phyloP scores from a whole-genome alignment of 805 yeast genomes.

The Trichomonascus vanleenenianus region DNA sequence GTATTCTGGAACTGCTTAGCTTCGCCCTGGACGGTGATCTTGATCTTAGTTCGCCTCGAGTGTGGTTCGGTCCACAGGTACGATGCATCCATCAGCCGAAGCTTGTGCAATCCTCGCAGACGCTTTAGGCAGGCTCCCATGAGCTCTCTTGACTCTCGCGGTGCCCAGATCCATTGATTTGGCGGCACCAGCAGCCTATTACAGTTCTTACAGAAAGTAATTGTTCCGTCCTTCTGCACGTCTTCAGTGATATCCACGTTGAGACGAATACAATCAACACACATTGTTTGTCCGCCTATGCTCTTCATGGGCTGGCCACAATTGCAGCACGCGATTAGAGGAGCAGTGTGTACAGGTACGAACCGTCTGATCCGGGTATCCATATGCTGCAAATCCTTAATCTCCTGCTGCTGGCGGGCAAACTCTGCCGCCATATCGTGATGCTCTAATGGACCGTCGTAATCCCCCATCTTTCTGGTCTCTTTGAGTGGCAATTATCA shows the following conservation, averaged over 20 bases:
- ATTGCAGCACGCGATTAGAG: slow-evolving; percentile 88
- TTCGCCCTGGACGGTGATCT: slow-evolving; percentile 93
- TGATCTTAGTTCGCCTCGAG: slow-evolving; percentile 86
- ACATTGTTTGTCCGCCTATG: slow-evolving; percentile 82
- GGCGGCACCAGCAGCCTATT: slow-evolving; percentile 92
- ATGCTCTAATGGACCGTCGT: no score
- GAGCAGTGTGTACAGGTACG: slow-evolving; percentile 37
- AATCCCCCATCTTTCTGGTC: no score
- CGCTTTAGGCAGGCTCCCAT: slow-evolving; percentile 80
- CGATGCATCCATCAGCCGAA: slow-evolving; percentile 84
- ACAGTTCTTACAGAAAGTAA: slow-evolving; percentile 93
- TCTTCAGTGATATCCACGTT: slow-evolving; percentile 89
- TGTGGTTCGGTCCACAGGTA: slow-evolving; percentile 99
- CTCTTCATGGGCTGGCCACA: slow-evolving; percentile 97
- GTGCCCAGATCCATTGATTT: slow-evolving; percentile 81
- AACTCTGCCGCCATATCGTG: no score
- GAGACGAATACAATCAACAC: slow-evolving; percentile 88
- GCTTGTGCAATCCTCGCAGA: slow-evolving; percentile 76
- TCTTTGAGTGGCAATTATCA: no score
- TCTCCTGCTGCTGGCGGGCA: no score
- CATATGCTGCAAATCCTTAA: neutral
- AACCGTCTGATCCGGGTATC: slow-evolving; percentile 14
- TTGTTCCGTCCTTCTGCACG: slow-evolving; percentile 71
- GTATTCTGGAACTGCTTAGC: slow-evolving; percentile 70
- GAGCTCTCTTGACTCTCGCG: slow-evolving; percentile 80